Percentiles rank a stretch among this genome's conserved stretches.
Conservation (phyloP, 768 basidiomycete genomes). For the Cystobasidium tubakii region DNA sequence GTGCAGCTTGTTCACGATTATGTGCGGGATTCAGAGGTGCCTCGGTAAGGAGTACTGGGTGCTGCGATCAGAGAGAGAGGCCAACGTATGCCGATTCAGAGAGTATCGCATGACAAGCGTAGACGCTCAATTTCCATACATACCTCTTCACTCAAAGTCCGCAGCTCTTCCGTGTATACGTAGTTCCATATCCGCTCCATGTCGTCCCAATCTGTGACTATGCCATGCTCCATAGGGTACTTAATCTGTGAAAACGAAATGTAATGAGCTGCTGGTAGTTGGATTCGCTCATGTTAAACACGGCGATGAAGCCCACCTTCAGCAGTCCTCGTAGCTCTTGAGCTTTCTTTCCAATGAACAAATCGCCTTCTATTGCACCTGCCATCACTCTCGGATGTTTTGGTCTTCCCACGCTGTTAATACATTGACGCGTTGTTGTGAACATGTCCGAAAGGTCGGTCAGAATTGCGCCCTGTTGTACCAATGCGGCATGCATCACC, state of each 20-base stretch:
- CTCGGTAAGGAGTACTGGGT: conserved; percentile 94
- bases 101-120: too few species aligned
- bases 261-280: too few species aligned
- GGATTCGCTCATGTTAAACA: too few species aligned
- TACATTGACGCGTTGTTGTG: neutral
- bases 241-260: conserved; percentile 52
- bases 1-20: conserved; percentile 92
- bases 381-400: conserved; percentile 98
- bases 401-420: conserved; percentile 77
- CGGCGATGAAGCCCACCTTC: conserved; percentile 56
- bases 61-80: conserved; percentile 54
- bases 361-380: conserved; percentile 89
- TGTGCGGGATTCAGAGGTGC: conserved; percentile 93
- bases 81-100: too few species aligned
- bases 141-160: conserved; percentile 94
- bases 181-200: conserved; percentile 99
- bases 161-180: conserved; percentile 92
- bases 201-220: conserved; percentile 99
- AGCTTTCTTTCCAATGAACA: conserved; percentile 89
- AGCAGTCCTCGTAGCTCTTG: conserved; percentile 92
- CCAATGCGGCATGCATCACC: conserved; percentile 50
- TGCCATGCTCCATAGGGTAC: conserved; percentile 98
- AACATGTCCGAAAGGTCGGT: neutral
- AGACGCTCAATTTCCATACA: conserved; percentile 38
- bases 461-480: neutral